Percentiles rank a stretch among this genome's conserved stretches.
Conservation (phyloP, 441 rosid species). For the Syzygium malaccense region DNA sequence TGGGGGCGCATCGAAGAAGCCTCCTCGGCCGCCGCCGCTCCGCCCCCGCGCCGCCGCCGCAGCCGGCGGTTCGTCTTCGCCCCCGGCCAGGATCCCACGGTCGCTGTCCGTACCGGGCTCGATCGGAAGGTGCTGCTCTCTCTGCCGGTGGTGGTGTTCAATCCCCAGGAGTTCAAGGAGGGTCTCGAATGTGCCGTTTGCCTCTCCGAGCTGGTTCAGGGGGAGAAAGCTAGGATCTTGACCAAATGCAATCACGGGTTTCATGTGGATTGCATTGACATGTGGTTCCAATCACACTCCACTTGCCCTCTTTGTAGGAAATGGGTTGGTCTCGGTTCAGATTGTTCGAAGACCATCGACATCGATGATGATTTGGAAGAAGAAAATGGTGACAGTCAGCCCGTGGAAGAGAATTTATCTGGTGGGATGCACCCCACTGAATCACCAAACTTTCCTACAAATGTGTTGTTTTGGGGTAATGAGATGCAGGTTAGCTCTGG, state of each 20-base stretch:
- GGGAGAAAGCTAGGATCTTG: conserved; percentile 48
- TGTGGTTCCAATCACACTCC: conserved; percentile 68
- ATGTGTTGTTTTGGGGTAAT: conserved; percentile 83
- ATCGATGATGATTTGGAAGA: background rate
- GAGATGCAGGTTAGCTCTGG: conserved; percentile 59
- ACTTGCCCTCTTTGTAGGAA: conserved; percentile 72
- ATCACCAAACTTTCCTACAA: conserved; percentile 65
- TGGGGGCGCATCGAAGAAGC: conserved; percentile 58
- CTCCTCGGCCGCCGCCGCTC: conserved; percentile 8
- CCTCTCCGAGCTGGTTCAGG: conserved; percentile 45
- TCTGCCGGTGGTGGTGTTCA: conserved; percentile 40
- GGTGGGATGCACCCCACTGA: conserved; percentile 18
- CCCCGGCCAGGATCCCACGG: conserved; percentile 41
- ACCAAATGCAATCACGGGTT: conserved; percentile 48
- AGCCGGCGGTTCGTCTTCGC: conserved; percentile 38
- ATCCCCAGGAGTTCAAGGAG: conserved; percentile 40
- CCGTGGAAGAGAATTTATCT: background rate
- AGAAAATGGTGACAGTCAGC: background rate
- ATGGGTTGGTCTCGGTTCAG: conserved; percentile 18
- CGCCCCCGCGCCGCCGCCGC: conserved; percentile 18
- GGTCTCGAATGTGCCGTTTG: conserved; percentile 73
- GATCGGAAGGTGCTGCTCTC: conserved; percentile 39
- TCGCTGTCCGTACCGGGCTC: conserved; percentile 30
- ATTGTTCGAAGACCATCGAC: background rate
- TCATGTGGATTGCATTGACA: conserved; percentile 70